Conservation (phyloP, 2,329 filamentous ascomycete genomes). For the Penicillium griseofulvum region DNA sequence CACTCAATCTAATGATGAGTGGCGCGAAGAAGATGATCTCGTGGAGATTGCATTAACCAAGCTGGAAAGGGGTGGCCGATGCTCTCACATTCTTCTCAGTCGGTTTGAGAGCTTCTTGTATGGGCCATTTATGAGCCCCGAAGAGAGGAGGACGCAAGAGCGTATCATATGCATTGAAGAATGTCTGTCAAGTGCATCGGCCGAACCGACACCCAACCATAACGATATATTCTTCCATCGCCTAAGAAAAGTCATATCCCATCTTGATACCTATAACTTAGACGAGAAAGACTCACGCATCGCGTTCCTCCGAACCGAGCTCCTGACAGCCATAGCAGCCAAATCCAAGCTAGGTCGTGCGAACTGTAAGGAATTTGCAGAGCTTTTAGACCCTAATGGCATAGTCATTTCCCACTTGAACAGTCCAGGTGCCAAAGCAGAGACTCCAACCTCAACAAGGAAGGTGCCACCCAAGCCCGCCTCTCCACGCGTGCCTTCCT, state of each 20-base stretch:
- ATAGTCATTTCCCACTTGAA: background rate
- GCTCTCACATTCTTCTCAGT: background rate
- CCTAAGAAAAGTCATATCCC: background rate
- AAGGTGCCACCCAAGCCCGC: background rate
- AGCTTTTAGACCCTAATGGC: background rate
- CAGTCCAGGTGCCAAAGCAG: background rate
- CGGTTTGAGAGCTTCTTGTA: slow-evolving; percentile 3
- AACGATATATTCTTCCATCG: background rate
- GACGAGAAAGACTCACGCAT: background rate
- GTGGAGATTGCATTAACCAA: background rate
- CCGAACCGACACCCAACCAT: background rate
- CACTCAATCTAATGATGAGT: background rate
- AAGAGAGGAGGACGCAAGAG: slow-evolving; percentile 1
- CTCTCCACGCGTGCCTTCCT: background rate
- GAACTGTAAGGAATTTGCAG: background rate
- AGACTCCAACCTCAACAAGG: background rate
- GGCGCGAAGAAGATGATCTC: slow-evolving; percentile 2
- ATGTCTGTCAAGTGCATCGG: background rate
- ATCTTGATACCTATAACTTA: background rate
- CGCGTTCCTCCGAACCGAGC: background rate
- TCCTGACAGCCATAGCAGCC: background rate
- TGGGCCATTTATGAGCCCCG: slow-evolving; percentile 1
- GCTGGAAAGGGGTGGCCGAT: background rate
- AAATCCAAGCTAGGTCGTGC: background rate
- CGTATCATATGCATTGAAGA: slow-evolving; percentile 2